Base-by-base conservation (phyloP, 345 rosid species). In the Syzygium aromaticum region DNA sequence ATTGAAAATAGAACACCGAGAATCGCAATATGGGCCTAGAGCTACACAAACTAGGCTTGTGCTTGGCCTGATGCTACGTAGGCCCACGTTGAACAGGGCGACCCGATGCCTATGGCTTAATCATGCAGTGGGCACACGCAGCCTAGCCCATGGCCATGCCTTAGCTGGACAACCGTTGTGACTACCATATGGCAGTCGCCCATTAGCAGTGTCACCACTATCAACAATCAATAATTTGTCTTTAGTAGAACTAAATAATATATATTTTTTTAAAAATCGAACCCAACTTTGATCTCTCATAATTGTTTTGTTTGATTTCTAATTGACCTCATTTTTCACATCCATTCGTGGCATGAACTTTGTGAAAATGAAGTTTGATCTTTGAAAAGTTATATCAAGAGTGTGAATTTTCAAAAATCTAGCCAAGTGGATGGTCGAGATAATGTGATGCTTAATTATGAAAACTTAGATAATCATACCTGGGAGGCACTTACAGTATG, bases 201-300 rank as follows among this genome's bases (percentile, higher is more conserved):
- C 8, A 30, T 67, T 16, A 43, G 12, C 0, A 1, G 13, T 8
- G 2, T 17, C 4, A 11, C 0, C 1, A 0, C 23, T 33, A 8
- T 33, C 1, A 1, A 67, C 3, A 1, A 38, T 67, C 46, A 17
- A 9, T 67, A 8, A 8, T 67, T 8, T 57, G 11, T 57, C 0
- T 57, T 57, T 8, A 57, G 23, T 10, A 25, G 0, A 57, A 25
- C 0, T 51, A 8, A 51, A 51, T 9, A 51, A 51, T 51, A 9
- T 51, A 51, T 51, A 49, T 51, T 1, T 51, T 51, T 51, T 49
- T 8, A 10, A 25, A 54, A 59, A 67, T 17, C 9, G 23, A 67
- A 8, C 12, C 78, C 43, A 17, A 30, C 10, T 67, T 67, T 8
- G 21, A 7, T 67, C 40, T 64, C 43, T 67, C 11, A 17, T 17